Evolutionary conservation across 129 eudicot species (phyloP).

Genomic region (Ambrosia artemisiifolia): DNA sequence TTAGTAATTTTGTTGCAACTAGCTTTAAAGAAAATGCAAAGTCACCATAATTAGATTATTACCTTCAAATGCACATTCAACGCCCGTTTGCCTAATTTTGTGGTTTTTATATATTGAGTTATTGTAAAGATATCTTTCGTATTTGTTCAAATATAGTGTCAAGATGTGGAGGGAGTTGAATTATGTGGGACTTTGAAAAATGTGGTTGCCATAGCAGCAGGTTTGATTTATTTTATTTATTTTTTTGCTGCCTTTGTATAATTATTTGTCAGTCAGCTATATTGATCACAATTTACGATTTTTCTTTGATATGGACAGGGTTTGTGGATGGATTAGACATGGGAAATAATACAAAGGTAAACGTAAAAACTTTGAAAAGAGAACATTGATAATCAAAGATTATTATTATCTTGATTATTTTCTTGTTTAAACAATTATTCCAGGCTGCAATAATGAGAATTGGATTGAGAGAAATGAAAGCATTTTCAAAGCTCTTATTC

Average conservation of each 20-base stretch:
- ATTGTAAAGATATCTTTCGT: not conserved
- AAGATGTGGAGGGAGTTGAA: slow-evolving; percentile 99
- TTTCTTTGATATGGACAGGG: slow-evolving; percentile 44
- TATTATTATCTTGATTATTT: slow-evolving; percentile 17
- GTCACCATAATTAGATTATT: not conserved
- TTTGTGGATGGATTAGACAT: slow-evolving; percentile 95
- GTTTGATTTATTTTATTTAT: slow-evolving; percentile 19
- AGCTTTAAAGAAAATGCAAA: not conserved
- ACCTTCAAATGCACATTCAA: not conserved
- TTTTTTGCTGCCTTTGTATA: not conserved
- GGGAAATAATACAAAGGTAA: slow-evolving; percentile 98
- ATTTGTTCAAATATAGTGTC: slow-evolving; percentile 47
- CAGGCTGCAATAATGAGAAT: slow-evolving; percentile 99
- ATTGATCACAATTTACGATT: not conserved
- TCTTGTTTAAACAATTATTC: slow-evolving; percentile 4
- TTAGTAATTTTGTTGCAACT: too few species aligned
- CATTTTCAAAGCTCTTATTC: slow-evolving; percentile 87
- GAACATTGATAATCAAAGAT: not conserved
- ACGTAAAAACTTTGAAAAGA: not conserved
- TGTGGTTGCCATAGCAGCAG: slow-evolving; percentile 98
- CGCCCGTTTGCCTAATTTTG: not conserved
- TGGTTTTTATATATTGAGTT: slow-evolving; percentile 3
- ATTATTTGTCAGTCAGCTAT: not conserved
- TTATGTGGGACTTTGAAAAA: slow-evolving; percentile 96
- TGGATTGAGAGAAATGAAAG: slow-evolving; percentile 96